phyloP scores from a whole-genome alignment of 2,329 filamentous ascomycete genomes.

The Apiospora kogelbergensis region DNA sequence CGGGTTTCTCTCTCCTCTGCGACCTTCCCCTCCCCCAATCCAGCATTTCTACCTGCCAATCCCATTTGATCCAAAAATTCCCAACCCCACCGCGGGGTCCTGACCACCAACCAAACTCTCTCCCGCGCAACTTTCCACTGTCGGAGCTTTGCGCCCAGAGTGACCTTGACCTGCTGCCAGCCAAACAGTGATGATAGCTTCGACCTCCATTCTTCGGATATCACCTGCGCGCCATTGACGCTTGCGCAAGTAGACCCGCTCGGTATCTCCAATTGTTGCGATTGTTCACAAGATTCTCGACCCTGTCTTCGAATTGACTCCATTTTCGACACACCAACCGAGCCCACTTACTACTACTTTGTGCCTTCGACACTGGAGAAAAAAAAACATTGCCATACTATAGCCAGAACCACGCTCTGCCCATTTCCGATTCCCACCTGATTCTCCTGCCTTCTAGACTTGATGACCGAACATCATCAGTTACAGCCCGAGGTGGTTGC shows the following conservation, averaged over 20 bases:
- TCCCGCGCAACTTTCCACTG: neutral
- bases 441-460: slow-evolving; percentile 3
- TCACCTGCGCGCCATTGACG: neutral
- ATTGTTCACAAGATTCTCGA: neutral
- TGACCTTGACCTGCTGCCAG: neutral
- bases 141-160: neutral
- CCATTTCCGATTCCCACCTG: neutral
- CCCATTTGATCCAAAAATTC: neutral
- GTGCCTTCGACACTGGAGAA: neutral
- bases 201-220: neutral
- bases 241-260: slow-evolving; percentile 1
- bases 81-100: slow-evolving; percentile 7
- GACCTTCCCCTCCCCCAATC: neutral
- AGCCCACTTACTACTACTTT: neutral
- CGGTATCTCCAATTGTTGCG: neutral
- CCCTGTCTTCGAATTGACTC: neutral
- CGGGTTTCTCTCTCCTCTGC: neutral
- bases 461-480: slow-evolving; percentile 44
- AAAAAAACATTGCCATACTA: neutral
- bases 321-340: slow-evolving; percentile 3
- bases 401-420: neutral
- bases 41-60: neutral
- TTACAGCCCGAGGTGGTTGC: slow-evolving; percentile 45
- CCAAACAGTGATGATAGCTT: slow-evolving; percentile 8
- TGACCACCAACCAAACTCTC: slow-evolving; percentile 1